Base-by-base conservation (phyloP, 257 asterid species). In the Nicotiana benthamiana region DNA sequence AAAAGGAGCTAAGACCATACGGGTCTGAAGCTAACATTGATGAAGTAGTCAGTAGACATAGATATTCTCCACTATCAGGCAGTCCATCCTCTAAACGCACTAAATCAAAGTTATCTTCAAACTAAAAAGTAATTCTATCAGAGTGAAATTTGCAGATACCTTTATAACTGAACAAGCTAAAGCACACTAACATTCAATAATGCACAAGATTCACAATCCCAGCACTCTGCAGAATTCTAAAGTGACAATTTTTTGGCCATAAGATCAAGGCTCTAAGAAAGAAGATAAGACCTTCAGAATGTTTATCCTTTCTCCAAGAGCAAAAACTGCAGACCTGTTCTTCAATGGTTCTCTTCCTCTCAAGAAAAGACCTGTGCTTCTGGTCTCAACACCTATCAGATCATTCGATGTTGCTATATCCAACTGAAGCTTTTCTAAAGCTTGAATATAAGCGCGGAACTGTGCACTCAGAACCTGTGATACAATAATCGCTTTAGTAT, bases 331-430 rank as follows among this genome's bases (percentile, higher is more conserved):
- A 85, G 99, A 96, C 32, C 98, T 95, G 82, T 96, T 96, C 92
- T 94, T 96, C 91, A 96, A 85, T n/a, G 98, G 99, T 80, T 96
- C 99, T 81, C 95, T 91, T 83, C 97, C 98, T 86, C 98, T 91
- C 79, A 89, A 87, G 87, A 96, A 96, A 83, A 94, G 97, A 80
- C 97, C 82, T 76, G 92, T 90, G 90, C 94, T 96, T 91, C 98
- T 89, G 84, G 99, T 89, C 83, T 96, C 99, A 62, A 96, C 87
- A 80, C 99, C 99, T 86, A 96, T 96, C 89, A 96, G 90, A 92
- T 96, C 99, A 87, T 84, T 96, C 78, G 98, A 85, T 86, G 98
- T 94, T 85, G 99, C 97, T 77, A 94, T 96, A 85, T 96, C 99
- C 90, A 96, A 84, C 83, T 94, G 99, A 89, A 96, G 86, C 89